Evolutionary conservation across 805 yeast species (phyloP), one percentile per base, ranked within the genome.

Genomic region (Saccharomycopsis lassenensis): DNA sequence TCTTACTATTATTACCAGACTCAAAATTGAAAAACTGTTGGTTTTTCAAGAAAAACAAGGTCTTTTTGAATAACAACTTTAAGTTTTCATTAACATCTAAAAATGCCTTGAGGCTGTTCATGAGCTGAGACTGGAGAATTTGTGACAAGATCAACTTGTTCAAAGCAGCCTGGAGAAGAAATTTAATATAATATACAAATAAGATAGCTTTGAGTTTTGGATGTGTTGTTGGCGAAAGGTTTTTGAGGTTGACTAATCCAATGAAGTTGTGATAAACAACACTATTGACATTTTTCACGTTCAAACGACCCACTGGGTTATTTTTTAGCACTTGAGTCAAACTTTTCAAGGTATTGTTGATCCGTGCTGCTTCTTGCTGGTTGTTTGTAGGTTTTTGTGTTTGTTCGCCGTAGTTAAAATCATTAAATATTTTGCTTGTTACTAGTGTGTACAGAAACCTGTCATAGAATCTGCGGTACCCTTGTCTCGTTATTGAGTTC

Each of bases 41-140:
- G 14, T 20, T 26, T 17, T 21, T 31, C 15, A 26, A 12, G 4
- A 21, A 18, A 16, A 36, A 15, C 10, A 24, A 8, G 6, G 14
- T 19, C 17, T 16, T 31, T 15, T 36, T 36, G n/a, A 33, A 32
- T 7, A 36, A 20, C 5, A 24, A 11, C 31, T 36, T 36, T 14
- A 32, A 18, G 17, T 36, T 19, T 14, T 20, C 10, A 22, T 25
- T 31, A 18, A 11, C 7, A 4, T 14, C 14, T 10, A 27, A 11
- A 17, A 36, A 36, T 10, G 37, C 15, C 10, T 15, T 18, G 7
- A 19, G 26, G n/a, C 11, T 6, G 7, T 16, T 14, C 16, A 36
- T 16, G n/a, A 20, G 7, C 15, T 36, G 31, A 5, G 11, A 7
- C 8, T 36, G 40, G 10, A 31, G 12, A 4, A 32, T n/a, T 4